Evolutionary conservation across 192 early-diverging fungal species (phyloP).

Genomic region (Podila epigama): DNA sequence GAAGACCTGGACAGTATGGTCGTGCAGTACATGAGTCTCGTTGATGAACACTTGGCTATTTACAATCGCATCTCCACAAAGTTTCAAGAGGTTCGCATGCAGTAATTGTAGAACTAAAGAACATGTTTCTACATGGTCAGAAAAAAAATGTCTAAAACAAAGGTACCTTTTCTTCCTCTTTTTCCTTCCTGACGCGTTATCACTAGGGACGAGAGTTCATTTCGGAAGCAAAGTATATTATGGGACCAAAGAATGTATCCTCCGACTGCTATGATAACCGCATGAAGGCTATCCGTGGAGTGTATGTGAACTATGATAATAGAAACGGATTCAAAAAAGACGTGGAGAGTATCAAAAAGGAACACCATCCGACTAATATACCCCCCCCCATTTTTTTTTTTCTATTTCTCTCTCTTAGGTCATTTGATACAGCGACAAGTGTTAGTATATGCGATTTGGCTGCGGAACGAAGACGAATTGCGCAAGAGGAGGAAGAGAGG

Average conservation of each 20-base stretch:
- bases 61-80: constrained; percentile 27
- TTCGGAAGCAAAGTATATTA: constrained; percentile 45
- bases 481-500: neutral
- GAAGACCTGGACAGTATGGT: constrained; percentile 31
- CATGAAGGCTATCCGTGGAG: constrained; percentile 43
- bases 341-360: neutral
- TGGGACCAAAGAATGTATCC: constrained; percentile 44
- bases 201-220: constrained; percentile 37
- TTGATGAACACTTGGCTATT: constrained; percentile 30
- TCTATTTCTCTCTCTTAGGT: neutral
- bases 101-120: neutral
- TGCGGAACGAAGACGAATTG: constrained; percentile 5
- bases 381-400: neutral
- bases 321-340: neutral
- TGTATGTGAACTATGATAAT: constrained; percentile 18
- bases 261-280: constrained; percentile 44
- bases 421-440: neutral
- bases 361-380: neutral
- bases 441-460: constrained; percentile 7
- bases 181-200: neutral
- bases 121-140: neutral
- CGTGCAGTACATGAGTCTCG: constrained; percentile 30
- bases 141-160: neutral
- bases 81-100: constrained; percentile 28
- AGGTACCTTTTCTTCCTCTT: neutral